Percentiles rank a stretch among this genome's conserved stretches.
phyloP scores from a whole-genome alignment of 2,329 filamentous ascomycete species.

The Scorias spongiosa region DNA sequence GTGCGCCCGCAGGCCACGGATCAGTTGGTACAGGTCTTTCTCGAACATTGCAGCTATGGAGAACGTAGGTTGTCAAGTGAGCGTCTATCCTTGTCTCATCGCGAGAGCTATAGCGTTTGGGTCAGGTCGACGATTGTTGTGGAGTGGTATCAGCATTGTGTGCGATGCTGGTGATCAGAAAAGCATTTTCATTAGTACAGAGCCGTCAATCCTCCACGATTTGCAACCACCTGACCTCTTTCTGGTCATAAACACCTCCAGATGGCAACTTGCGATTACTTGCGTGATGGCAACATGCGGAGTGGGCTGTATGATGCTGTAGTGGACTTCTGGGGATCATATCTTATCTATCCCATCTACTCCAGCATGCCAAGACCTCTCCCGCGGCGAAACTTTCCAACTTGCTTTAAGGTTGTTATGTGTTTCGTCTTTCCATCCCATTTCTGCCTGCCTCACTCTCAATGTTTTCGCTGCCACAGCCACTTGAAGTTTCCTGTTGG shows the following conservation, averaged over 20 bases:
- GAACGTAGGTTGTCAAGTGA: conserved; percentile 2
- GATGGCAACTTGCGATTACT: neutral
- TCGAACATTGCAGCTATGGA: conserved; percentile 59
- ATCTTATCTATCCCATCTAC: too few species aligned
- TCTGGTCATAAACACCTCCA: neutral
- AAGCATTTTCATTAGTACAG: neutral
- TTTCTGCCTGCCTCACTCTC: too few species aligned
- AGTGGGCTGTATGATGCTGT: too few species aligned
- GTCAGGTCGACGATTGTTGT: neutral
- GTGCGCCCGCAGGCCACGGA: conserved; percentile 85
- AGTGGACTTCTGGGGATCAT: too few species aligned
- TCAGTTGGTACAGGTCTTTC: conserved; percentile 97
- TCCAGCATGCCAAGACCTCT: too few species aligned
- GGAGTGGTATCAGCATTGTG: neutral
- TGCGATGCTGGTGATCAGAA: neutral
- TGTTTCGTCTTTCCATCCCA: too few species aligned
- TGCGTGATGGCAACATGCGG: too few species aligned
- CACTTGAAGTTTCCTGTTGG: too few species aligned
- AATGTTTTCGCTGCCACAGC: too few species aligned
- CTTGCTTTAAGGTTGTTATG: too few species aligned
- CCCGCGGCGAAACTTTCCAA: too few species aligned
- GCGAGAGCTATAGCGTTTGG: neutral
- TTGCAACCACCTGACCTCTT: neutral
- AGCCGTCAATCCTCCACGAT: neutral
- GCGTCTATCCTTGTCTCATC: neutral